Base-by-base conservation (phyloP, 78 protist species). In the Protostelium mycophagum region DNA sequence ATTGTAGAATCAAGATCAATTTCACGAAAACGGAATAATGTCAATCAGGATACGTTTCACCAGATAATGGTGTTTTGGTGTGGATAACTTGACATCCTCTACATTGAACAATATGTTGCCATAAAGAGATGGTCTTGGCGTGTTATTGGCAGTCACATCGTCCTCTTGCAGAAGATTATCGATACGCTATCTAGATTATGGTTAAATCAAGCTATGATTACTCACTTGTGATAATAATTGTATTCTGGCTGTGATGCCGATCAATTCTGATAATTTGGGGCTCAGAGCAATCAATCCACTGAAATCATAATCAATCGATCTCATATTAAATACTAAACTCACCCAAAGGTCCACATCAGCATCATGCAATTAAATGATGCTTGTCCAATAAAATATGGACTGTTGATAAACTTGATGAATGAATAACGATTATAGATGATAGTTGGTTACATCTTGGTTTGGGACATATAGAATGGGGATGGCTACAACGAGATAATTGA, bases 11-110 rank as follows among this genome's bases (percentile, higher is more conserved):
- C 73, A 34, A 83, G 38, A 29, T 23, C 10, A 38, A 29, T 10
- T 38, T 10, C 86, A 37, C 34, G 51, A 37, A n/a, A 87, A 0
- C 35, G 37, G 38, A 1, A 28, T 35, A 84, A 31, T 28, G 73
- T 85, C 34, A 36, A 34, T 91, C 28, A 28, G 87, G 29, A 86
- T 0, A 93, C 95, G 90, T 86, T 35, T 63, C 85, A 63, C 84
- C 73, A 93, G 37, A 38, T 38, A 84, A n/a, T 37, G n/a, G 25
- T 91, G 89, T 39, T 87, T 93, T 86, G 96, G 96, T 10, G 96
- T 93, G 63, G 85, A 93, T 38, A 87, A 90, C 1, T 91, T 86
- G 0, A 93, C 87, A 31, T 87, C 85, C 31, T 93, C 83, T 0
- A 92, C 84, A 29, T 37, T 34, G 38, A 92, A 51, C 73, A 51